Evolutionary conservation across 257 asterid genomes (phyloP), one percentile per base, ranked within the genome.

Genomic region (Schizonepeta tenuifolia): DNA sequence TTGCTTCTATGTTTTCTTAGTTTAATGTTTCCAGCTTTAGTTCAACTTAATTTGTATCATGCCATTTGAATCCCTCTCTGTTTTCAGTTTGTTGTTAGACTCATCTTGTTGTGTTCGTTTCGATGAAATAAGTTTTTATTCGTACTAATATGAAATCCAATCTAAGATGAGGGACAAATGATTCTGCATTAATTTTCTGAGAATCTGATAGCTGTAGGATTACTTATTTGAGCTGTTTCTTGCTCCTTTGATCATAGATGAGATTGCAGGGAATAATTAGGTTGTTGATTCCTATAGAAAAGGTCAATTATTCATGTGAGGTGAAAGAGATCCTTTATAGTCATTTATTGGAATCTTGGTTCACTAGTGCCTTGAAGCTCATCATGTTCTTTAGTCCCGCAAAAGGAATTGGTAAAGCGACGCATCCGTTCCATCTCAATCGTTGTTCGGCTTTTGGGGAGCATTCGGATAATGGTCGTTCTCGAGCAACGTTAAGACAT

Each of bases 391-490:
- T 62, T 62, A 18, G 66, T 33, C 66, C 28, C 61, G 17, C 86
- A 75, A 77, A 78, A 69, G 70, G 82, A 40, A 18, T 79, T 54
- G 69, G 69, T 79, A 80, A 80, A 77, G 75, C 68, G 58, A 49
- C 71, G 59, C 79, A 38, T 73, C 60, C 64, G 70, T 74, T 65
- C 73, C 84, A 74, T 86, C 89, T 78, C 79, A 71, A 75, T 84
- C 91, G n/a, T 47, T 72, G 81, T 77, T 65, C 73, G 77, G 71
- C 57, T 53, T 40, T 41, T 38, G 77, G 77, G 89, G 81, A 71
- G 80, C 80, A 41, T 68, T 77, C 55, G 21, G 62, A 65, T 70
- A 75, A 9, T 36, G 33, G 86, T 83, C 92, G 53, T 81, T 82
- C 78, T 89, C 82, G 65, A 21, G 36, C 53, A 40, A 22, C 63